phyloP scores from a whole-genome alignment of 2,329 filamentous ascomycete species.

The Aspergillus transmontanensis region DNA sequence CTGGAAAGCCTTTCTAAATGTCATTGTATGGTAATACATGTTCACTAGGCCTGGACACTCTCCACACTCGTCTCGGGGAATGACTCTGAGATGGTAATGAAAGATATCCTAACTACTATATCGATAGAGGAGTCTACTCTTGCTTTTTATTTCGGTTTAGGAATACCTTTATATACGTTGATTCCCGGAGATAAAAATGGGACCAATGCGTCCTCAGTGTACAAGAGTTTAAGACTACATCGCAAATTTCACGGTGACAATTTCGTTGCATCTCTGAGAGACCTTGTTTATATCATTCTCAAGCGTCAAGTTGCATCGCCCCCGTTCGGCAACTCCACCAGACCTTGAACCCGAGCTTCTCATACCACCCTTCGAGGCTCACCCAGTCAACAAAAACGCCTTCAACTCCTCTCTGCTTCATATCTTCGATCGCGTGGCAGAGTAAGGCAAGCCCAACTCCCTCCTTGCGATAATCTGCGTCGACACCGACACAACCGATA shows the following conservation, averaged over 20 bases:
- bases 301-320: conserved; percentile 18
- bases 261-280: neutral
- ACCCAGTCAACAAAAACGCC: conserved; percentile 51
- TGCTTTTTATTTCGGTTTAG: neutral
- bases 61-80: neutral
- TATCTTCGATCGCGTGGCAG: conserved; percentile 46
- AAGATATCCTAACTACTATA: neutral
- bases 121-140: neutral
- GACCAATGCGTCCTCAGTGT: neutral
- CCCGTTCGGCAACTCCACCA: conserved; percentile 44
- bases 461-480: conserved; percentile 38
- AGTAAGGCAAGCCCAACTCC: conserved; percentile 48
- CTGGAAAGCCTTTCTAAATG: neutral
- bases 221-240: neutral
- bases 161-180: neutral
- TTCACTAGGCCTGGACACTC: too few species aligned
- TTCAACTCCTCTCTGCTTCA: conserved; percentile 45
- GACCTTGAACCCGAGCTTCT: conserved; percentile 44
- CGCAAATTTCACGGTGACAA: neutral
- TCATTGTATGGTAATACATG: too few species aligned
- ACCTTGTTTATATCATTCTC: neutral
- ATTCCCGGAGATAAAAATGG: neutral
- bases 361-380: conserved; percentile 48
- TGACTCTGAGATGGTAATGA: neutral
- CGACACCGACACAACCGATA: conserved; percentile 50